A percentile compares a stretch with the other conserved stretches of the same genome.
Evolutionary conservation across 208 protist species (phyloP).

Genomic region (Balamuthia mandrillaris): DNA sequence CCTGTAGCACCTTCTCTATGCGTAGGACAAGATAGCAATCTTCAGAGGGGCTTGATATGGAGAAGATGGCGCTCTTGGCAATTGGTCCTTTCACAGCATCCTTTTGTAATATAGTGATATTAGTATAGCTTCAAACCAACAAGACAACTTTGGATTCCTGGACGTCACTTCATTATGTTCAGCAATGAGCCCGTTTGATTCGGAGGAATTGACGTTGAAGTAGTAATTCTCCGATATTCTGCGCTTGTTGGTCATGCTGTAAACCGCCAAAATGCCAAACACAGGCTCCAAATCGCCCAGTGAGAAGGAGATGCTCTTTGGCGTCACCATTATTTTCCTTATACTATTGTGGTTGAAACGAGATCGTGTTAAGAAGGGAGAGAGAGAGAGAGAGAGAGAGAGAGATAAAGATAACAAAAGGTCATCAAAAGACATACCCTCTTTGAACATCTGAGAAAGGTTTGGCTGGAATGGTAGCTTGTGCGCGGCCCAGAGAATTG

Average conservation of each 20-base stretch:
- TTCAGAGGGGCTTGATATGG: neutral
- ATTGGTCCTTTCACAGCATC: too few relatives aligned
- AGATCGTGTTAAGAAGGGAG: too few relatives aligned
- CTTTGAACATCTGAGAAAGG: neutral
- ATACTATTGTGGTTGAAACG: too few relatives aligned
- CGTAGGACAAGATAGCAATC: constrained; percentile 46
- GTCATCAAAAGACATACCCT: neutral
- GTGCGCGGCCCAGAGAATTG: neutral
- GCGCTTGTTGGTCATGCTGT: constrained; percentile 11
- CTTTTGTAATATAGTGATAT: too few relatives aligned
- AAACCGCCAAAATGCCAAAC: constrained; percentile 22
- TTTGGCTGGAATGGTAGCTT: neutral
- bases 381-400: neutral
- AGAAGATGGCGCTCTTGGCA: neutral
- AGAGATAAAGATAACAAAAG: neutral
- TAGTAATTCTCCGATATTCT: constrained; percentile 46
- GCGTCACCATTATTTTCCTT: constrained; percentile 1
- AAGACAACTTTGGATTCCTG: too few relatives aligned
- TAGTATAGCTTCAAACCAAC: too few relatives aligned
- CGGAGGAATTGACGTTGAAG: constrained; percentile 41
- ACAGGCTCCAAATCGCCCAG: constrained; percentile 44
- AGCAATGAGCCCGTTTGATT: too few relatives aligned
- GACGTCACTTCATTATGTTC: too few relatives aligned
- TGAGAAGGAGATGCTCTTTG: neutral
- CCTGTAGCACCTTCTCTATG: constrained; percentile 47